Base-by-base conservation (phyloP, 2,329 filamentous ascomycete species). In the Fusarium sp. region DNA sequence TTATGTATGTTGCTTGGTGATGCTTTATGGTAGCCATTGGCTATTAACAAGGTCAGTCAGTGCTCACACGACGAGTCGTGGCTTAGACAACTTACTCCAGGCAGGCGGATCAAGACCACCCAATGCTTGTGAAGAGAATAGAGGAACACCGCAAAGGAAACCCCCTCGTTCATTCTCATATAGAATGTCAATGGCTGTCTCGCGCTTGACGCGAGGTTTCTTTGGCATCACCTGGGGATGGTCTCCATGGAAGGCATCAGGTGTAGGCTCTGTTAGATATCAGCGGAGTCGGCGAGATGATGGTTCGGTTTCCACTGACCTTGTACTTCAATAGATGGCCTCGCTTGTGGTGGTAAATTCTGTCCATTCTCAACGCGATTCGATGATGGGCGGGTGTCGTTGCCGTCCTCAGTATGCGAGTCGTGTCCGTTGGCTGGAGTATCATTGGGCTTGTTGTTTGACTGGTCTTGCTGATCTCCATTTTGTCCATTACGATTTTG, bases 141-240 rank as follows among this genome's bases (percentile, higher is more conserved):
- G 86, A 0, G 94, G 91, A 15, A 94, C 87, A 29, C 96, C 95
- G 75, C 95, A 98, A 67, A 97, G 84, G 77, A 98, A 97, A 41
- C 89, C 90, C 13, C 96, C 96, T 61, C 96, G 88, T 82, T 99
- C 93, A 77, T 99, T 99, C 79, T 99, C 96, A 80, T 97, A 98
- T 0, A 99, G 84, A 8, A 98, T 88, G 69, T 99, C 96, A 65
- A 98, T 89, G 29, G 88, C 90, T 4, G 84, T 84, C 69, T 90
- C 77, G 82, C 85, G 67, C 76, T 81, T 62, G 80, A 76, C 67
- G 34, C 78, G 71, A 16, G 73, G 75, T 48, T 71, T 76, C 40
- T 67, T 77, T 11, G 78, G 78, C 43, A 79, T 78, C 34, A 83
- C 81, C 51, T 81, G 71, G n/a, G 81, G 58, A 30, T 70, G 57